Percentiles rank a stretch among this genome's conserved stretches.
Conservation (phyloP, 805 yeast genomes). For the Candida sphagnicola region DNA sequence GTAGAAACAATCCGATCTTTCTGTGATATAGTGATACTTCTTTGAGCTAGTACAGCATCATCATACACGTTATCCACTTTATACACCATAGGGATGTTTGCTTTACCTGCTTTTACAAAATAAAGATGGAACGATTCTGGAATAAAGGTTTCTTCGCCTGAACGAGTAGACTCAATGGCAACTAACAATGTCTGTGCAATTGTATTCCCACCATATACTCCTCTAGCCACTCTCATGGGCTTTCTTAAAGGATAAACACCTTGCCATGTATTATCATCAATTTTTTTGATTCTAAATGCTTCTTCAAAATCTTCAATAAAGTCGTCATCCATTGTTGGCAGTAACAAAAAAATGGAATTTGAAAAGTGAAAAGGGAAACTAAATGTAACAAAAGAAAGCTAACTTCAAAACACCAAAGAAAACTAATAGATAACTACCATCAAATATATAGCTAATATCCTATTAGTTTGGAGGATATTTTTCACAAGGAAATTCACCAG, state of each 20-base stretch:
- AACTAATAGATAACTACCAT: too few relatives aligned
- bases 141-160: constrained; percentile 18
- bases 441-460: too few relatives aligned
- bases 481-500: too few relatives aligned
- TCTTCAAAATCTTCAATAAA: constrained; percentile 24
- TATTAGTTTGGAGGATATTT: too few relatives aligned
- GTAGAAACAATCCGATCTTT: constrained; percentile 46
- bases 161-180: constrained; percentile 45
- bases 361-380: too few relatives aligned
- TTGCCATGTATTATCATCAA: constrained; percentile 22
- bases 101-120: constrained; percentile 54
- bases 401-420: too few relatives aligned
- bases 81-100: constrained; percentile 44
- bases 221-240: constrained; percentile 48
- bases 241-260: constrained; percentile 33
- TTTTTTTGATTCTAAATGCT: constrained; percentile 23
- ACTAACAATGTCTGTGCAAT: constrained; percentile 65
- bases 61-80: constrained; percentile 49
- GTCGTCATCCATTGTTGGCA: too few relatives aligned
- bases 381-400: too few relatives aligned
- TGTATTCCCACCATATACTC: constrained; percentile 68
- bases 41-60: constrained; percentile 49
- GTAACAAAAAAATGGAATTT: too few relatives aligned
- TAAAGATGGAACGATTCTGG: constrained; percentile 64
- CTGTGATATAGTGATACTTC: constrained; percentile 56